These are phyloP conservation scores for Bipolaris oryzae DNA, from an alignment of 2,329 filamentous ascomycete genomes.

Conservation along the genomic window DNA sequence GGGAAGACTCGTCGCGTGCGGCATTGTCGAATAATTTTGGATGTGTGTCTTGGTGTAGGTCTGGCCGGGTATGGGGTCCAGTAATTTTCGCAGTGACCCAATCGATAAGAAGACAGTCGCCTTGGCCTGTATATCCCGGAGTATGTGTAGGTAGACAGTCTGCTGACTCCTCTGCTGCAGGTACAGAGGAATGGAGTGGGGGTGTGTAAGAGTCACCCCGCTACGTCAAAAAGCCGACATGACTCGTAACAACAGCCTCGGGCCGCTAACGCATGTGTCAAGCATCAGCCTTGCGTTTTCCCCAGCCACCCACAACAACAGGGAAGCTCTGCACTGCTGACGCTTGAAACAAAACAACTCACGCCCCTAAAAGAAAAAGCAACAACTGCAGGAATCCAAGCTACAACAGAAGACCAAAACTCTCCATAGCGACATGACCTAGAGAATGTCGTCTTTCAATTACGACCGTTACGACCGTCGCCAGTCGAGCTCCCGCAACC, in stretches of 20 bases:
- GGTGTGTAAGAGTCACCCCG: conserved; percentile 28
- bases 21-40: conserved; percentile 60
- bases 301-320: conserved; percentile 16
- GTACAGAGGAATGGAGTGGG: conserved; percentile 17
- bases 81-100: no score
- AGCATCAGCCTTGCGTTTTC: background rate
- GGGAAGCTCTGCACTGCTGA: conserved; percentile 12
- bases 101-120: background rate
- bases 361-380: conserved; percentile 4
- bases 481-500: conserved; percentile 60
- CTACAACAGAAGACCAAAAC: conserved; percentile 23
- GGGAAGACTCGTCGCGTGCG: conserved; percentile 73
- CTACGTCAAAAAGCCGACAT: conserved; percentile 18
- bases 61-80: background rate
- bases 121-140: background rate
- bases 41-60: background rate
- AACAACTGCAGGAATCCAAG: no score
- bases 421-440: conserved; percentile 21
- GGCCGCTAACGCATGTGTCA: conserved; percentile 15
- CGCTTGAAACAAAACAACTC: conserved; percentile 6
- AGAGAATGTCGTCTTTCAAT: conserved; percentile 46
- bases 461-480: conserved; percentile 63
- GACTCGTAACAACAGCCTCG: conserved; percentile 20
- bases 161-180: conserved; percentile 10
- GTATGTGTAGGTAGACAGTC: background rate